Percentiles rank a stretch among this genome's conserved stretches.
phyloP scores from a whole-genome alignment of 1,284 basidiomycete genomes.

The Termitomyces sp. region DNA sequence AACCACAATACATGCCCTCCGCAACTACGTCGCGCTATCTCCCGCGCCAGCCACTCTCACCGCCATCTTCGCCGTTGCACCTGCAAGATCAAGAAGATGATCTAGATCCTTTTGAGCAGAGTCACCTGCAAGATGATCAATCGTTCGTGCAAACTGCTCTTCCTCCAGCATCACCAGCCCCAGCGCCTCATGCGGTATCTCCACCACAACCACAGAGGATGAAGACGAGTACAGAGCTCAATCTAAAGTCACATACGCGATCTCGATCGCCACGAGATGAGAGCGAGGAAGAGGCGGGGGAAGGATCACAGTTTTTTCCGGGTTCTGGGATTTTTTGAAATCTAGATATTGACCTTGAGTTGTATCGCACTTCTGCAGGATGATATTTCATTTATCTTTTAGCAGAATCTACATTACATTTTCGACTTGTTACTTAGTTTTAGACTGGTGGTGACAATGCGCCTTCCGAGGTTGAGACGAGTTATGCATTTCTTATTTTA shows the following conservation, averaged over 20 bases:
- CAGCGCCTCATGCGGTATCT: slow-evolving; percentile 11
- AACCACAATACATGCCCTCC: slow-evolving; percentile 20
- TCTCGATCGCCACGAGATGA: slow-evolving; percentile 11
- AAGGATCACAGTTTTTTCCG: slow-evolving; percentile 44
- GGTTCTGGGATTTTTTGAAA: slow-evolving; percentile 49
- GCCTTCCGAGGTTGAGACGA: not conserved
- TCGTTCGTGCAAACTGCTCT: slow-evolving; percentile 4
- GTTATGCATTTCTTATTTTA: slow-evolving; percentile 1
- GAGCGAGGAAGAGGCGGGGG: slow-evolving; percentile 20
- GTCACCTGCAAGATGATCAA: slow-evolving; percentile 22
- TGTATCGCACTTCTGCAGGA: not conserved
- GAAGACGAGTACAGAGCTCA: slow-evolving; percentile 35
- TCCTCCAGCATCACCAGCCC: slow-evolving; percentile 3
- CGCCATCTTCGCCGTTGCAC: slow-evolving; percentile 18
- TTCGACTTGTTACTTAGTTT: not conserved
- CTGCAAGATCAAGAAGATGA: slow-evolving; percentile 28
- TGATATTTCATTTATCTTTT: not conserved
- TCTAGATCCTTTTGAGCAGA: slow-evolving; percentile 34
- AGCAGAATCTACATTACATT: not conserved
- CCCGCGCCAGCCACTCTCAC: slow-evolving; percentile 19
- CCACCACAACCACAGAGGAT: slow-evolving; percentile 19
- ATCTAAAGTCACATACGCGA: slow-evolving; percentile 30
- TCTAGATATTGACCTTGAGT: not conserved
- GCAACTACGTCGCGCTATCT: slow-evolving; percentile 18
- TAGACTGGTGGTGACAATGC: not conserved